phyloP scores from a whole-genome alignment of 768 basidiomycete genomes.

The Boletus insuetus region DNA sequence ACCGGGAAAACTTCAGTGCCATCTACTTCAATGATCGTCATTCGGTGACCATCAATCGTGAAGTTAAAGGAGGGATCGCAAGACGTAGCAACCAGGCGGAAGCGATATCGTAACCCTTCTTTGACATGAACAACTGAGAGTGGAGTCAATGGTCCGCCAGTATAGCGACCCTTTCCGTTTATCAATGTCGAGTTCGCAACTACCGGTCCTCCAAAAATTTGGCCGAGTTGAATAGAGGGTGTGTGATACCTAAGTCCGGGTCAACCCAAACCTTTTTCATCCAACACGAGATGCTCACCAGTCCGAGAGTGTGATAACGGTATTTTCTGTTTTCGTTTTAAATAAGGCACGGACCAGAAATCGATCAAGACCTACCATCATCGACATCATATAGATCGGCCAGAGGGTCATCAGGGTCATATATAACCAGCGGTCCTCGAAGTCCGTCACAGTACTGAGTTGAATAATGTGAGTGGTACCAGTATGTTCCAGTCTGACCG shows the following conservation, averaged over 20 bases:
- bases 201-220: not conserved
- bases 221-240: not conserved
- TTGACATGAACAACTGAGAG: not conserved
- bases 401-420: constrained; percentile 32
- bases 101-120: not conserved
- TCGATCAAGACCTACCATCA: constrained; percentile 26
- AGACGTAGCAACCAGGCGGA: not conserved
- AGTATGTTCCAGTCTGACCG: constrained; percentile 36
- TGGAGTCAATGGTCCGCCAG: not conserved
- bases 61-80: constrained; percentile 2
- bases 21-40: constrained; percentile 5
- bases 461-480: constrained; percentile 35
- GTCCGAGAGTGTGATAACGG: constrained; percentile 28
- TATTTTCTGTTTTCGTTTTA: constrained; percentile 24
- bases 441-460: constrained; percentile 1
- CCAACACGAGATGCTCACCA: not conserved
- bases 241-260: not conserved
- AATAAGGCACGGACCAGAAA: not conserved
- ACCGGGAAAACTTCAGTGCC: not conserved
- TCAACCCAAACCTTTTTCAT: not conserved
- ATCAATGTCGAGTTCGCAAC: not conserved
- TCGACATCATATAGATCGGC: constrained; percentile 40
- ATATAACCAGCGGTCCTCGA: constrained; percentile 26
- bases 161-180: constrained; percentile 1
- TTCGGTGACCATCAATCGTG: constrained; percentile 4